phyloP scores from a whole-genome alignment of 2,329 filamentous ascomycete species.

The Epichloe hybrida region DNA sequence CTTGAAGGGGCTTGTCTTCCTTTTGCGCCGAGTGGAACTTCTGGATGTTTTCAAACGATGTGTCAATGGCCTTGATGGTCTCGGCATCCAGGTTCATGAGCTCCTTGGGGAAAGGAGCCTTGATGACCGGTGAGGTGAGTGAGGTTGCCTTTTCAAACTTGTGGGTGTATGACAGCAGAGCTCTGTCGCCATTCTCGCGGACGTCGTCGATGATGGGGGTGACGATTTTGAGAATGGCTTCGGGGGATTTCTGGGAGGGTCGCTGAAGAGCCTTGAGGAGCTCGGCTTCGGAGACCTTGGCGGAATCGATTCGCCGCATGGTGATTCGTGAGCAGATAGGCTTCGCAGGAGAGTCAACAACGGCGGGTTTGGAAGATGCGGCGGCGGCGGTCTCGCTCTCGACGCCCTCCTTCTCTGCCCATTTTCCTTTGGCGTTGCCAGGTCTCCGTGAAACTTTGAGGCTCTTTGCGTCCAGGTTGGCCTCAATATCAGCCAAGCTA shows the following conservation, averaged over 20 bases:
- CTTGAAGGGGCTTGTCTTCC: constrained; percentile 65
- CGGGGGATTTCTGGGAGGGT: constrained; percentile 93
- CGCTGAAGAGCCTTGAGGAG: constrained; percentile 68
- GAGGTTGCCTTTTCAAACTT: constrained; percentile 96
- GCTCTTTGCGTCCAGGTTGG: constrained; percentile 85
- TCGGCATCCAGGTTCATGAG: constrained; percentile 78
- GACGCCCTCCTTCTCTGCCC: constrained; percentile 72
- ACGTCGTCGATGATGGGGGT: constrained; percentile 86
- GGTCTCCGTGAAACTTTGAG: constrained; percentile 87
- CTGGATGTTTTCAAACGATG: constrained; percentile 86
- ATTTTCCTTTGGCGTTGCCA: constrained; percentile 88
- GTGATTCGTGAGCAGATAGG: constrained; percentile 46
- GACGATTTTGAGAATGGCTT: constrained; percentile 82
- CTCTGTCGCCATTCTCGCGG: constrained; percentile 69
- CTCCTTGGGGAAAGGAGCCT: constrained; percentile 71
- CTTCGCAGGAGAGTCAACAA: constrained; percentile 19
- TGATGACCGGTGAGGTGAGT: constrained; percentile 75
- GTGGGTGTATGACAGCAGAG: constrained; percentile 84
- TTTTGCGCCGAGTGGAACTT: constrained; percentile 89
- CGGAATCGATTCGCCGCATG: constrained; percentile 68
- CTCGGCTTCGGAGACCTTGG: constrained; percentile 47
- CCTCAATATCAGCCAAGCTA: constrained; percentile 76
- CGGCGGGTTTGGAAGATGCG: constrained; percentile 18
- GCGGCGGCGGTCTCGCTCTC: constrained; percentile 24
- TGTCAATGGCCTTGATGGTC: constrained; percentile 83